A percentile compares a stretch with the other conserved stretches of the same genome.
These are phyloP conservation scores for Tolypocladium ophioglossoides DNA, from an alignment of 2,329 filamentous ascomycete species.

Conservation along the genomic window DNA sequence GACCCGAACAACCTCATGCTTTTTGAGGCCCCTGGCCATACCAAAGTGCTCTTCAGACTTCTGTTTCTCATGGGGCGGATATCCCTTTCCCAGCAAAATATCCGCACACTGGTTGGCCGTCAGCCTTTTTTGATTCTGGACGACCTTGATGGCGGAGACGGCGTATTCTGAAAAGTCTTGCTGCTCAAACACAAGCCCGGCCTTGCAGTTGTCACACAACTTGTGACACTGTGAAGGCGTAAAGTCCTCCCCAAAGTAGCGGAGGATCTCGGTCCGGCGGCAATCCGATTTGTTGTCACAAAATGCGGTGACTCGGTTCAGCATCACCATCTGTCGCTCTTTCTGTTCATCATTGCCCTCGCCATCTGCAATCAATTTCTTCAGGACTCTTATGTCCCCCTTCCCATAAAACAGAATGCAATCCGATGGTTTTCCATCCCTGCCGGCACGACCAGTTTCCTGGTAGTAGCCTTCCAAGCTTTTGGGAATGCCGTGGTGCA, in stretches of 20 bases:
- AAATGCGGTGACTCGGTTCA: constrained; percentile 73
- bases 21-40: constrained; percentile 56
- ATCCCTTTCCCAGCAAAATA: constrained; percentile 62
- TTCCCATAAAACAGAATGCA: constrained; percentile 89
- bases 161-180: constrained; percentile 72
- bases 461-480: constrained; percentile 97
- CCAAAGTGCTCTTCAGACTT: constrained; percentile 53
- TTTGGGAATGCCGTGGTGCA: constrained; percentile 88
- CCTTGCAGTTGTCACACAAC: constrained; percentile 83
- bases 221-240: constrained; percentile 57
- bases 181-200: constrained; percentile 57
- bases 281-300: constrained; percentile 87
- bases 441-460: constrained; percentile 88
- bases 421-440: constrained; percentile 77
- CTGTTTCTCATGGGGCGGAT: constrained; percentile 43
- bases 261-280: constrained; percentile 74
- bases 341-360: constrained; percentile 72
- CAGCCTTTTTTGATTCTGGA: constrained; percentile 49
- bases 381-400: constrained; percentile 61
- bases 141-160: constrained; percentile 56
- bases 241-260: constrained; percentile 91
- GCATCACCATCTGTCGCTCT: constrained; percentile 72
- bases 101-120: constrained; percentile 78
- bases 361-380: constrained; percentile 73
- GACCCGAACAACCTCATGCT: constrained; percentile 72